phyloP scores from a whole-genome alignment of 805 yeast species.

The Metschnikowia continentalis region DNA sequence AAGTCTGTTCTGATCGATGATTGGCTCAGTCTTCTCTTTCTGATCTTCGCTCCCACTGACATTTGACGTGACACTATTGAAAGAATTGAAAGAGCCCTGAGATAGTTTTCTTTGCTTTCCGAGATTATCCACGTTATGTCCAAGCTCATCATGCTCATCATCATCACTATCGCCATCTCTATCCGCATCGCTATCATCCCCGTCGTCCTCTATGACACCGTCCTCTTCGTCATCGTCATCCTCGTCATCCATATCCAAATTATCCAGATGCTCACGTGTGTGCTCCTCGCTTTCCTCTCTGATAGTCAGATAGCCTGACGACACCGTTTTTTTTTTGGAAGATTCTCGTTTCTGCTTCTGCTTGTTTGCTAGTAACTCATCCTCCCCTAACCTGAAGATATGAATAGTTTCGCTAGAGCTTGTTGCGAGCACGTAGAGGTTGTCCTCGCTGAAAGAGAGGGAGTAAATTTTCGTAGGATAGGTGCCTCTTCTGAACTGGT shows the following conservation, averaged over 20 bases:
- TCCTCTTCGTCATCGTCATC: conserved; percentile 20
- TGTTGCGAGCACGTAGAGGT: conserved; percentile 71
- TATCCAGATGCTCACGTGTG: conserved; percentile 1
- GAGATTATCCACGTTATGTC: conserved; percentile 17
- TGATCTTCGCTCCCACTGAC: conserved; percentile 19
- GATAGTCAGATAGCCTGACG: conserved; percentile 23
- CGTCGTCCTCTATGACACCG: conserved; percentile 21
- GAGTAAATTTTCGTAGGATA: conserved; percentile 80
- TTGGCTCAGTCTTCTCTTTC: conserved; percentile 47
- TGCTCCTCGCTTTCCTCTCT: conserved; percentile 19
- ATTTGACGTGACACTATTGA: conserved; percentile 29
- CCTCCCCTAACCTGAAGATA: conserved; percentile 69
- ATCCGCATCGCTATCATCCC: conserved; percentile 21
- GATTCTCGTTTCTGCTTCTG: conserved; percentile 26
- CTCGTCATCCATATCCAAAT: conserved; percentile 17
- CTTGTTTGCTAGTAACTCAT: conserved; percentile 38
- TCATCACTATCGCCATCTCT: conserved; percentile 28
- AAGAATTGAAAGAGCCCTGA: conserved; percentile 34
- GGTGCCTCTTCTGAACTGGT: conserved; percentile 80
- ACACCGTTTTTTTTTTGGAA: conserved; percentile 9
- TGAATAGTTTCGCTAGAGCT: conserved; percentile 92
- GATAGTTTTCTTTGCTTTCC: conserved; percentile 34
- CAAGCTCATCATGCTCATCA: conserved; percentile 15
- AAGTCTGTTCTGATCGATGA: conserved; percentile 65
- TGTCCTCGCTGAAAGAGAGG: conserved; percentile 67